Base-by-base conservation (phyloP, 768 basidiomycete genomes). In the Lentinula lateritia region DNA sequence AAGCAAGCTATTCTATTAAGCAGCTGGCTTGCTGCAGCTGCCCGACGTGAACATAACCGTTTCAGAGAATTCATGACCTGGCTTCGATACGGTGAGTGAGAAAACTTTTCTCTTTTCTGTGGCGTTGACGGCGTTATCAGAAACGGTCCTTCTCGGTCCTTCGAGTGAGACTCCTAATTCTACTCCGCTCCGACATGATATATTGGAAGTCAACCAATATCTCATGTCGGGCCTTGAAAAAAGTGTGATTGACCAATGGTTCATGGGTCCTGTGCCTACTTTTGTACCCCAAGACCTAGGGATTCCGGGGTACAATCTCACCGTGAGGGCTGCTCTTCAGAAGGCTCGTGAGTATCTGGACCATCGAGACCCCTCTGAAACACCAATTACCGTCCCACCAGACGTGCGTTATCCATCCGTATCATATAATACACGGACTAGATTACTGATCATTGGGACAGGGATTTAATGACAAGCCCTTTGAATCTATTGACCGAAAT, bases 21-120 rank as follows among this genome's bases (percentile, higher is more conserved):
- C 32, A 83, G 80, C 13, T 92, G 88, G 89, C 76, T 93, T 32
- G 85, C 88, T 8, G 76, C 83, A 53, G 75, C 81, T 53, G 83
- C 88, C 42, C 83, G 89, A 61, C 82, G 77, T 66, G 90, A 93
- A 70, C 76, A 89, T 36, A 76, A 77, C 64, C 83, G 85, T 48
- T 93, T 93, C 76, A 85, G 81, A 65, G 87, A 92, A 64, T 93
- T 94, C 67, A 84, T 93, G 60, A 78, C 77, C 13, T 93, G 92
- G 86, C 75, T 93, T 62, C 81, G 86, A 62, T 86, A 81, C 71
- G 91, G 92, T 92, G 70, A 70, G 79, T 72, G 48, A 46, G 15
- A 38, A 13, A 16, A 0, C 38, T 35, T 35, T 35, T 42, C 9
- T 18, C 10, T 57, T 28, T 16, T 35, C 18, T 35, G 58, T 50